Base-by-base conservation (phyloP, 164 flowering plant species). In the Liquidambar formosana region DNA sequence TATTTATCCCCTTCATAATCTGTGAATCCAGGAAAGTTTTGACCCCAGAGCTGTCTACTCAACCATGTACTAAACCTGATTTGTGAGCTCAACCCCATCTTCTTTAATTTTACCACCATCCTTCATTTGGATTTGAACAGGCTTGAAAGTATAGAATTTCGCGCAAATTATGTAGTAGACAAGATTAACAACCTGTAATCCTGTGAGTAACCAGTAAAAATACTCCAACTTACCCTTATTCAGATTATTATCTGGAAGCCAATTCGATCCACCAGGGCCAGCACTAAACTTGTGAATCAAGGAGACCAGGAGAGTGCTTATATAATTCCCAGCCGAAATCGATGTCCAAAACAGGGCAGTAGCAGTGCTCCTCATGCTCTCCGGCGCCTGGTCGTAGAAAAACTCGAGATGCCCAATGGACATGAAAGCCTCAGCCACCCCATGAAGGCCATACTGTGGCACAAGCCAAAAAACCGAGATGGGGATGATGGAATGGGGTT, bases 391-490 rank as follows among this genome's bases (percentile, higher is more conserved):
- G 53, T 89, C 94, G 47, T 89, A 89, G 81, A 89, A 85, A 65
- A 89, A 89, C 70, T 89, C 91, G 0, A 89, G 61, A 61, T 87
- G 94, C 1, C 94, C 94, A 12, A 89, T 83, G 0, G 91, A 85
- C 91, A 87, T 89, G 81, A 92, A 92, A 0, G 89, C 92, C 64
- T 89, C 94, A 0, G 96, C 96, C 1, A 90, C 47, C 9, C 97
- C 97, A 66, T 88, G 94, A 0, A 92, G 88, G 21, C 78, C 61
- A 57, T 88, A 87, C 72, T 88, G 96, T 0, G 97, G 97, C 10
- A 82, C 82, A 0, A 92, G 82, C 97, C 97, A 92, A 44, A 89
- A 76, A 16, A 86, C 85, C 0, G 89, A 78, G 5, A 92, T 80
- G 61, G 90, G 92, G 15, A 86, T 59, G 0, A 53, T 74, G 4